Conservation (phyloP, 306 rosid genomes). For the Mimosa pudica region DNA sequence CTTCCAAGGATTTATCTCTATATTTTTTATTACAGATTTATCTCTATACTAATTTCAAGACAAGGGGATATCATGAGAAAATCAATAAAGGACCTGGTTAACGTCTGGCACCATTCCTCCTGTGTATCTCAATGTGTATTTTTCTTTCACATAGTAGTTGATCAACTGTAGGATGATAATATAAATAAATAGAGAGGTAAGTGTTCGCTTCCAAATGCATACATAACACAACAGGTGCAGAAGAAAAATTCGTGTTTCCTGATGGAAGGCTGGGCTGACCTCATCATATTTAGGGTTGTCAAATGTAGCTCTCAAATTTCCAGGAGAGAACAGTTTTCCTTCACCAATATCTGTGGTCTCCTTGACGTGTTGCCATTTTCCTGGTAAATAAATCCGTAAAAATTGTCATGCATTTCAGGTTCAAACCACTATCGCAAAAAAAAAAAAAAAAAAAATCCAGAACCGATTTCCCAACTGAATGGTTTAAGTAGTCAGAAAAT, state of each 20-base stretch:
- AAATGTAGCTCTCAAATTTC: conserved; percentile 95
- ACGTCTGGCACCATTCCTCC: conserved; percentile 99
- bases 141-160: conserved; percentile 78
- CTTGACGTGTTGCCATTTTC: conserved; percentile 98
- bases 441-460: neutral
- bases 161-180: conserved; percentile 65
- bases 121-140: conserved; percentile 95
- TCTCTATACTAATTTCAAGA: neutral
- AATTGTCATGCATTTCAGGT: conserved; percentile 17
- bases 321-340: conserved; percentile 97
- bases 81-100: conserved; percentile 69
- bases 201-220: conserved; percentile 29
- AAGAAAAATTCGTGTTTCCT: conserved; percentile 15
- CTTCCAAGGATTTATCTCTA: conserved; percentile 2
- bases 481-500: conserved; percentile 15
- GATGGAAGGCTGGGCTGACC: conserved; percentile 46
- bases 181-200: conserved; percentile 27
- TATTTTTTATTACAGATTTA: neutral
- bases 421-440: neutral
- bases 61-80: neutral
- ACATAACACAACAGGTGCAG: neutral
- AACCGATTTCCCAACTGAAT: neutral
- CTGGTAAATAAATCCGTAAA: conserved; percentile 44
- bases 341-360: conserved; percentile 92
- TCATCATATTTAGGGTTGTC: conserved; percentile 85